Evolutionary conservation across 2,329 filamentous ascomycete species (phyloP).

Genomic region (Magnaporthiopsis rhizophila): DNA sequence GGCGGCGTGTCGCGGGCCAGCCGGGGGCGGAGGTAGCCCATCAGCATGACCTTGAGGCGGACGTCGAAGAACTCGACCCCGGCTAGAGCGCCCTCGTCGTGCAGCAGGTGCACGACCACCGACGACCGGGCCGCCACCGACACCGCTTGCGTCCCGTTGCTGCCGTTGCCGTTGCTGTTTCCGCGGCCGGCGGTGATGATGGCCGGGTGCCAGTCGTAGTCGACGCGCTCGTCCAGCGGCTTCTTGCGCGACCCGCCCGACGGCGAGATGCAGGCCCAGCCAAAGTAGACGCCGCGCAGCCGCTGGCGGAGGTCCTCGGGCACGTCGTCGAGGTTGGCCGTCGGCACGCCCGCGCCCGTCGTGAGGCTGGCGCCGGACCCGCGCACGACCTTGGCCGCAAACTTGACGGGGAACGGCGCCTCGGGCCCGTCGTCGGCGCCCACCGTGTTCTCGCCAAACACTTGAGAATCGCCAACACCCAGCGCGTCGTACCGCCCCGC

Average conservation of each 20-base stretch:
- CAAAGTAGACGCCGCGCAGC: slow-evolving; percentile 55
- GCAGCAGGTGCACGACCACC: slow-evolving; percentile 46
- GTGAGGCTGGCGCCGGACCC: slow-evolving; percentile 33
- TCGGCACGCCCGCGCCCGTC: slow-evolving; percentile 33
- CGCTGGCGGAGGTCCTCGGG: slow-evolving; percentile 43
- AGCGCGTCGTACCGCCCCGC: slow-evolving; percentile 26
- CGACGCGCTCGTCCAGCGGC: slow-evolving; percentile 23
- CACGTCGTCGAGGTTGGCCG: slow-evolving; percentile 44
- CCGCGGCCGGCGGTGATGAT: slow-evolving; percentile 45
- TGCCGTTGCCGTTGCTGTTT: slow-evolving; percentile 25
- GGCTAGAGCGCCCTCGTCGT: slow-evolving; percentile 30
- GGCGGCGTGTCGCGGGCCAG: slow-evolving; percentile 24
- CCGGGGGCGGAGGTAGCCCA: slow-evolving; percentile 43
- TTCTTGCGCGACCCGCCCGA: slow-evolving; percentile 14
- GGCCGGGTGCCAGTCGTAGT: slow-evolving; percentile 47
- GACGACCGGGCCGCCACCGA: slow-evolving; percentile 19
- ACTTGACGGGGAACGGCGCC: slow-evolving; percentile 44
- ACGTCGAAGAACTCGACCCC: slow-evolving; percentile 30
- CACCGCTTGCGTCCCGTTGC: slow-evolving; percentile 29
- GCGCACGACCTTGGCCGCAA: slow-evolving; percentile 37
- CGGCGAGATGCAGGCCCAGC: slow-evolving; percentile 47
- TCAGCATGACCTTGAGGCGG: slow-evolving; percentile 45
- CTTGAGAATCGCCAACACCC: neutral
- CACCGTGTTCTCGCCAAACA: slow-evolving; percentile 26
- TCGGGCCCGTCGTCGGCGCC: slow-evolving; percentile 43